Evolutionary conservation across 1,284 basidiomycete species (phyloP).

Genomic region (Sanguinoderma infundibulare): DNA sequence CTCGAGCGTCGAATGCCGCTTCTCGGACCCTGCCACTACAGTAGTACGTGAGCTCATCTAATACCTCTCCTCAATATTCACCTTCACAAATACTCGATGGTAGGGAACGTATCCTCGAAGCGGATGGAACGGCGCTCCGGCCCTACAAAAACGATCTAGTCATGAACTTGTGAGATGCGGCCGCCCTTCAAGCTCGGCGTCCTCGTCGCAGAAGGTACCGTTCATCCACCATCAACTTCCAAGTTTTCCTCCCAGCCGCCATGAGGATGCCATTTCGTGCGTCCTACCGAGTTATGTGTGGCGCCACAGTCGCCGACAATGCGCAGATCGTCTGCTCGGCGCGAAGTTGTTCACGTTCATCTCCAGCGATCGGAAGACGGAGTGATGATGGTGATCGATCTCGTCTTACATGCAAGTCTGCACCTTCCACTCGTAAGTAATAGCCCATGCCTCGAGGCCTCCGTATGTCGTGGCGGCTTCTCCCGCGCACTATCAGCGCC

Average conservation of each 20-base stretch:
- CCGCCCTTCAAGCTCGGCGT: too few relatives aligned
- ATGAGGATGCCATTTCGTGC: not conserved
- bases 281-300: not conserved
- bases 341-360: not conserved
- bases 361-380: not conserved
- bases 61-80: too few relatives aligned
- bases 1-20: too few relatives aligned
- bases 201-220: too few relatives aligned
- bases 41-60: too few relatives aligned
- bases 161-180: too few relatives aligned
- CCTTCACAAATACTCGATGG: too few relatives aligned
- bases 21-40: too few relatives aligned
- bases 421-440: not conserved
- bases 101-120: too few relatives aligned
- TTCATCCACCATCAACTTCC: too few relatives aligned
- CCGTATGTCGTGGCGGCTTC: slow-evolving; percentile 9
- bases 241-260: not conserved
- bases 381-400: not conserved
- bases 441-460: slow-evolving; percentile 2
- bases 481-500: slow-evolving; percentile 8
- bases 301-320: not conserved
- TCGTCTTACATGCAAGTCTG: not conserved
- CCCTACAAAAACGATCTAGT: too few relatives aligned
- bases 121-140: too few relatives aligned
- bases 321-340: not conserved